Evolutionary conservation across 352 stramenopile species (phyloP), one percentile per base, ranked within the genome.

Genomic region (Vaucheria bursata): DNA sequence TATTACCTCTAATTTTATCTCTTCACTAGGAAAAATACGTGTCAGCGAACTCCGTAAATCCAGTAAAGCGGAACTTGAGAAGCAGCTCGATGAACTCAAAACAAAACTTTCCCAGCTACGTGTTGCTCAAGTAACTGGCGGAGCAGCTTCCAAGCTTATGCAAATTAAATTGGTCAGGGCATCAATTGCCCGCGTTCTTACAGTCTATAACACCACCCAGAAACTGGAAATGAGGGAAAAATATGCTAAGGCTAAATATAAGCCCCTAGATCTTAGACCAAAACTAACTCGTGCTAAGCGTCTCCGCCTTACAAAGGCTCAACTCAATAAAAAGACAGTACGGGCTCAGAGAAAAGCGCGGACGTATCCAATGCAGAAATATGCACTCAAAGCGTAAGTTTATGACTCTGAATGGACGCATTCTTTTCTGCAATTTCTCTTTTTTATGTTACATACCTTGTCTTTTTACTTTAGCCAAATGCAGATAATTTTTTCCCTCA

Each of bases 261-360:
- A 98, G 65, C 93, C 95, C 59, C 94, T 97, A 85, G 95, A 99
- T 87, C 88, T 99, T 85, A 91, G 97, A 85, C 84, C 90, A 78
- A 99, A 99, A 94, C 96, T 98, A 90, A 99, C 97, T 80, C 90
- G 96, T 81, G 96, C 96, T 45, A 98, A 98, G 84, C 93, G 97
- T 78, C 91, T 96, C 82, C 89, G 90, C 71, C 89, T 99, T 35
- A 97, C 93, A 75, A 93, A 91, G 86, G 90, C 96, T 79, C 91
- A 99, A 88, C 37, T 87, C 70, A 87, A 88, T n/a, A 82, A 78
- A 38, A 87, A 84, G 36, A 87, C 82, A 31, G 71, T 81, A 7
- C 78, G 77, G 65, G 72, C 77, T 85, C 85, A 91, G 83, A 97
- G 95, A 91, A 98, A 97, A 91, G 91, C 94, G 76, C 87, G 88